Evolutionary conservation across 1,284 basidiomycete species (phyloP).

Genomic region (Pholiota adiposa): DNA sequence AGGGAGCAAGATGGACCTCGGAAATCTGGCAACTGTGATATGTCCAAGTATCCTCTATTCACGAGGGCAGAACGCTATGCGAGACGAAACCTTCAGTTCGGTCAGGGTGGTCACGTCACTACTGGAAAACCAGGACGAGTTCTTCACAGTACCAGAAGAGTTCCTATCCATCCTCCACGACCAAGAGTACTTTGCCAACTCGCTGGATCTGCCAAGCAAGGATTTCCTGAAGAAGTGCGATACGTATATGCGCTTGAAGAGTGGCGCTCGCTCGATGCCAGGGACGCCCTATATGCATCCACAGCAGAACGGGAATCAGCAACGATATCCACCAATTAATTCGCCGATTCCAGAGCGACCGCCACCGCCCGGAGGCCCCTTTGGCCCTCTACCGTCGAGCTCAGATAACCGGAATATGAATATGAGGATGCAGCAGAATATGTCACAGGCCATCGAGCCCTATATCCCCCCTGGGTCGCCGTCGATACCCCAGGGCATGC

Average conservation of each 20-base stretch:
- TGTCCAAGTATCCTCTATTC: constrained; percentile 94
- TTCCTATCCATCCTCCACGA: constrained; percentile 83
- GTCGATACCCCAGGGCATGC: constrained; percentile 32
- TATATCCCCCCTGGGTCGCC: constrained; percentile 34
- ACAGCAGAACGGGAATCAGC: constrained; percentile 31
- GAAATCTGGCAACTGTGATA: constrained; percentile 97
- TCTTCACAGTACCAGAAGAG: constrained; percentile 88
- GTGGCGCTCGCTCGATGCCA: constrained; percentile 42
- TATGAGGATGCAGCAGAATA: constrained; percentile 33
- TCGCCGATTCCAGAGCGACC: constrained; percentile 42
- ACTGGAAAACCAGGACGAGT: constrained; percentile 94
- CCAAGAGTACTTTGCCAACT: constrained; percentile 84
- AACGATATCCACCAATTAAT: constrained; percentile 37
- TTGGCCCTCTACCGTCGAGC: constrained; percentile 21
- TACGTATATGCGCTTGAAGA: constrained; percentile 64
- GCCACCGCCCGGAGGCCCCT: constrained; percentile 30
- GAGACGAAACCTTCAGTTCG: constrained; percentile 93
- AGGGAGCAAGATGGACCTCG: constrained; percentile 97
- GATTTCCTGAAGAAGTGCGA: constrained; percentile 92
- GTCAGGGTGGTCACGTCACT: constrained; percentile 86
- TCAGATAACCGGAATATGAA: constrained; percentile 34
- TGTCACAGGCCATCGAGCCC: constrained; percentile 29
- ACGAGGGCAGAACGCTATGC: constrained; percentile 83
- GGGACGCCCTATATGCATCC: constrained; percentile 35
- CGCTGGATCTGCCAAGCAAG: constrained; percentile 83